phyloP scores from a whole-genome alignment of 345 rosid species.

The Hypericum perforatum region DNA sequence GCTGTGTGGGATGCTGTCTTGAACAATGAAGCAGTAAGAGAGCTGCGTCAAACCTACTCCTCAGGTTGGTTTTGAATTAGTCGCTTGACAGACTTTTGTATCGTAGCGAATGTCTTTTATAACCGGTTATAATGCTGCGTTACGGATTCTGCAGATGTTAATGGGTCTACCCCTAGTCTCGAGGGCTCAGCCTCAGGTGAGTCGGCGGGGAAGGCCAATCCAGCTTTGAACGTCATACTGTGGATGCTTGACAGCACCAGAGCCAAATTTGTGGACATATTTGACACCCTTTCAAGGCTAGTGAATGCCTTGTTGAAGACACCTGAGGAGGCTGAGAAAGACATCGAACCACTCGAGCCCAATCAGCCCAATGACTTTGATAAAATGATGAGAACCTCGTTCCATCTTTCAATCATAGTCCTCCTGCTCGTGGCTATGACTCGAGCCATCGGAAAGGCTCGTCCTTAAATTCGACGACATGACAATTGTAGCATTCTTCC shows the following conservation, averaged over 20 bases:
- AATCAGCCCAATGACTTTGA: conserved; percentile 18
- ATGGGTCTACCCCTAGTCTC: not conserved
- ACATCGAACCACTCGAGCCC: not conserved
- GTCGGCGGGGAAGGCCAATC: conserved; percentile 9
- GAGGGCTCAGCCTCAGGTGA: not conserved
- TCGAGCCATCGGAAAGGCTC: conserved; percentile 35
- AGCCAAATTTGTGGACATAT: conserved; percentile 24
- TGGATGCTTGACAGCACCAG: conserved; percentile 33
- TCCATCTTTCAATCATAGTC: conserved; percentile 55
- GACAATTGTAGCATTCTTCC: not conserved
- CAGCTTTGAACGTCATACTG: conserved; percentile 3
- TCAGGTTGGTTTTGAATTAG: conserved; percentile 19
- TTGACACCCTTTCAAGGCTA: conserved; percentile 22
- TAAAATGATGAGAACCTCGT: conserved; percentile 55
- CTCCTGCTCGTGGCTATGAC: conserved; percentile 60
- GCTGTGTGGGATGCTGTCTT: conserved; percentile 43
- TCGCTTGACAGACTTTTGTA: no score
- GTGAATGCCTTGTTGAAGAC: conserved; percentile 22
- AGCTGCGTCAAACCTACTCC: conserved; percentile 18
- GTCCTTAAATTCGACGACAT: conserved; percentile 14
- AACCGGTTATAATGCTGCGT: no score
- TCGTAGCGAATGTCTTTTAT: no score
- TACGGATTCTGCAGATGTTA: conserved; percentile 16
- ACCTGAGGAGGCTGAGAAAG: conserved; percentile 1
- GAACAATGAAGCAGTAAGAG: conserved; percentile 32